A percentile compares a stretch with the other conserved stretches of the same genome.
These are phyloP conservation scores for Coffea eugenioides DNA, from an alignment of 257 asterid species.

Conservation along the genomic window DNA sequence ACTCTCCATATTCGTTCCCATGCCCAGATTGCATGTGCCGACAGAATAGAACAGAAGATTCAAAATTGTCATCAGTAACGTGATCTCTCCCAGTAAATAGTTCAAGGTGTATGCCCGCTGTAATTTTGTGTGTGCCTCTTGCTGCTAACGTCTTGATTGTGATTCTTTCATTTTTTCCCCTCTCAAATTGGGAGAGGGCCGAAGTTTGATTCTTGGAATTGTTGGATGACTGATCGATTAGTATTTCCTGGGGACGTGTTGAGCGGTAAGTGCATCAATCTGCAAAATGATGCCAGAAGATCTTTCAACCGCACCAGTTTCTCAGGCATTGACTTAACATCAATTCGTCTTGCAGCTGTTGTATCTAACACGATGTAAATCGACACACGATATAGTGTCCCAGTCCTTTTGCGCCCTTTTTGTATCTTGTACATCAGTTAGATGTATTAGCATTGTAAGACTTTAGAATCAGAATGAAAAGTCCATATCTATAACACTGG, in stretches of 20 bases:
- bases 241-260: slow-evolving; percentile 25
- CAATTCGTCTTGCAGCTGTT: slow-evolving; percentile 34
- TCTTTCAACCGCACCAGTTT: slow-evolving; percentile 19
- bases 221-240: slow-evolving; percentile 23
- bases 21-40: slow-evolving; percentile 99
- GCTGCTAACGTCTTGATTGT: slow-evolving; percentile 41
- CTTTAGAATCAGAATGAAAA: slow-evolving; percentile 40
- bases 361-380: slow-evolving; percentile 37
- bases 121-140: slow-evolving; percentile 20
- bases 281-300: slow-evolving; percentile 30
- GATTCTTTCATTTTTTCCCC: slow-evolving; percentile 62
- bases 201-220: slow-evolving; percentile 26
- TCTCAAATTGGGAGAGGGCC: slow-evolving; percentile 32
- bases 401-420: slow-evolving; percentile 28
- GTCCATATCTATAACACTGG: slow-evolving; percentile 3
- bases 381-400: slow-evolving; percentile 21
- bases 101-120: slow-evolving; percentile 17
- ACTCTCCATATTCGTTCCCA: slow-evolving; percentile 83
- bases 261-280: slow-evolving; percentile 30
- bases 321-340: slow-evolving; percentile 25
- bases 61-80: slow-evolving; percentile 42
- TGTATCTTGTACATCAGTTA: slow-evolving; percentile 50
- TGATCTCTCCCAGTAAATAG: slow-evolving; percentile 29
- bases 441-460: slow-evolving; percentile 33
- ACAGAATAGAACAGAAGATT: slow-evolving; percentile 57